A percentile compares a stretch with the other conserved stretches of the same genome.
phyloP scores from a whole-genome alignment of 2,329 filamentous ascomycete species.

The Pseudopyricularia javanii region DNA sequence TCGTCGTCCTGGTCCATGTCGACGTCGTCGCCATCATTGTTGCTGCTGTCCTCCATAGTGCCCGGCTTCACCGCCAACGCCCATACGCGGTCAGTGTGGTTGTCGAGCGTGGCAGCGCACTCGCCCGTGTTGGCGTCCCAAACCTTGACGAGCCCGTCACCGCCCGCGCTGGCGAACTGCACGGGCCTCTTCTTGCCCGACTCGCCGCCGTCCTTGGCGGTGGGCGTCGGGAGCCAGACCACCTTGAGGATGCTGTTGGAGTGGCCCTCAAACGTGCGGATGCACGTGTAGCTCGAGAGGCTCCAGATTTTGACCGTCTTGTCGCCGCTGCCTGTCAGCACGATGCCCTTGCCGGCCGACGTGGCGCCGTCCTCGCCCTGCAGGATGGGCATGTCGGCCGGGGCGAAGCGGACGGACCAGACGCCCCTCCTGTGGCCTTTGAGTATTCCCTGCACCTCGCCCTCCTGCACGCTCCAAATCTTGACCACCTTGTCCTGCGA shows the following conservation, averaged over 20 bases:
- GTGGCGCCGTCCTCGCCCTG: constrained; percentile 55
- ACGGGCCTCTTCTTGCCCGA: constrained; percentile 43
- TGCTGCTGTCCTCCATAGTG: constrained; percentile 9
- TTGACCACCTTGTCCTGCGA: constrained; percentile 96
- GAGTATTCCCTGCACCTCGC: constrained; percentile 82
- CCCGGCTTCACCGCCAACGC: constrained; percentile 63
- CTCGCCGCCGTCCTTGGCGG: constrained; percentile 31
- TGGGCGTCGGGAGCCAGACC: constrained; percentile 60
- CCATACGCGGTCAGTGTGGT: constrained; percentile 94
- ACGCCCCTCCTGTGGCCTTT: constrained; percentile 89
- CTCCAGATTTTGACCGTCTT: constrained; percentile 96
- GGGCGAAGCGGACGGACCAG: constrained; percentile 88
- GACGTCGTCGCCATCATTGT: neutral
- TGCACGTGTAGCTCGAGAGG: constrained; percentile 78
- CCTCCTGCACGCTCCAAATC: constrained; percentile 85
- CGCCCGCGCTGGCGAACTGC: constrained; percentile 75
- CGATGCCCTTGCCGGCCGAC: constrained; percentile 65
- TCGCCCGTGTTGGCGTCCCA: constrained; percentile 87
- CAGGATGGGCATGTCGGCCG: constrained; percentile 60
- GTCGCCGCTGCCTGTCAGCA: constrained; percentile 87
- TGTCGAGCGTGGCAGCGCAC: constrained; percentile 80
- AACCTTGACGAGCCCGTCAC: constrained; percentile 90
- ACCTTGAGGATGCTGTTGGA: constrained; percentile 93
- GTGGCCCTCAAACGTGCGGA: constrained; percentile 91
- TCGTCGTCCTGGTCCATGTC: neutral